Conservation (phyloP, 2,329 filamentous ascomycete species). For the Aspergillus sp. region DNA sequence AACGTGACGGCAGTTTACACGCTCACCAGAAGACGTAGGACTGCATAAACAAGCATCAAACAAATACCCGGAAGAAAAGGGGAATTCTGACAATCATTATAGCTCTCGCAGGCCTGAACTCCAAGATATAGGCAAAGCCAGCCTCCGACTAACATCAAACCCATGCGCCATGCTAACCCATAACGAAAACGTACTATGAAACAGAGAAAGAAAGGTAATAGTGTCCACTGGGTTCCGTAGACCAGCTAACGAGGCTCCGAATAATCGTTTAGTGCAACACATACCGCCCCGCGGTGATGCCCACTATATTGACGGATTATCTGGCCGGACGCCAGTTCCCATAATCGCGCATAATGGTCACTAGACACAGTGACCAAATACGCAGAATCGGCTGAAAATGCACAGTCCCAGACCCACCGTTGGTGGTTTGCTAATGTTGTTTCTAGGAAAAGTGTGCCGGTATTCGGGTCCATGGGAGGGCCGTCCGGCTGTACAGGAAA, state of each 20-base stretch:
- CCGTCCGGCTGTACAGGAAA: conserved; percentile 39
- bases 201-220: not conserved
- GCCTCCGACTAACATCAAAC: conserved; percentile 8
- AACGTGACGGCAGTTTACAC: not conserved
- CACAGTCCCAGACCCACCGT: conserved; percentile 97
- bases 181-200: conserved; percentile 14
- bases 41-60: not conserved
- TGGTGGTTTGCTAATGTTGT: conserved; percentile 88
- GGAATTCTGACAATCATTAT: not conserved
- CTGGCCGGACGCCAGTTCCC: conserved; percentile 82
- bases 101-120: conserved; percentile 11
- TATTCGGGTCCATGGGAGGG: conserved; percentile 42
- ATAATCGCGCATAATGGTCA: conserved; percentile 88
- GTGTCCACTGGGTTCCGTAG: too few relatives aligned
- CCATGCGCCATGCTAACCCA: conserved; percentile 27
- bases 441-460: conserved; percentile 70
- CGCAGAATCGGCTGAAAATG: conserved; percentile 88
- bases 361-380: conserved; percentile 92
- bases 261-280: conserved; percentile 89
- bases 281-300: conserved; percentile 87
- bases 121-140: conserved; percentile 11
- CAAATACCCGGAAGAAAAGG: not conserved
- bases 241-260: conserved; percentile 42
- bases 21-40: not conserved
- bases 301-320: conserved; percentile 96